phyloP scores from a whole-genome alignment of 768 basidiomycete genomes.

The Hypholoma fasciculare region DNA sequence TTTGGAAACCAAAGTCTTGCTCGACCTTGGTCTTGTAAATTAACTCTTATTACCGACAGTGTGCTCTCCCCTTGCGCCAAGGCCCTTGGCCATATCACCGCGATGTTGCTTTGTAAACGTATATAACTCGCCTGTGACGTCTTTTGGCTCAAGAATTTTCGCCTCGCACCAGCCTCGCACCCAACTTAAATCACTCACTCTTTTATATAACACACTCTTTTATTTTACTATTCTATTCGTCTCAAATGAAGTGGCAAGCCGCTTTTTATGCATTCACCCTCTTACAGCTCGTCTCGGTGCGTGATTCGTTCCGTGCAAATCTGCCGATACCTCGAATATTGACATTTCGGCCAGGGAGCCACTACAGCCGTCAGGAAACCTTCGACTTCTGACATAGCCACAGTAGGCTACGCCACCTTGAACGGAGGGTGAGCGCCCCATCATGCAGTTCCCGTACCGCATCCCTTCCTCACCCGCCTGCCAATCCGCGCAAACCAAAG shows the following conservation, averaged over 20 bases:
- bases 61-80: too few relatives aligned
- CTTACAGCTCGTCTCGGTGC: background rate
- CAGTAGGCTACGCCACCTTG: constrained; percentile 38
- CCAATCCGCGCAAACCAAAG: constrained; percentile 17
- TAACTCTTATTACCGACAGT: too few relatives aligned
- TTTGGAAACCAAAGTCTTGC: too few relatives aligned
- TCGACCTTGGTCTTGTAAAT: too few relatives aligned
- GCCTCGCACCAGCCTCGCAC: too few relatives aligned
- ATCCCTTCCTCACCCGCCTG: background rate
- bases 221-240: background rate
- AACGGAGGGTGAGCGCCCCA: constrained; percentile 36
- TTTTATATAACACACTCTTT: background rate
- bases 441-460: background rate
- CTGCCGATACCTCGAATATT: too few relatives aligned
- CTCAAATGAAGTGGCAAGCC: background rate
- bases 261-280: background rate
- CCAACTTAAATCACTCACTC: too few relatives aligned
- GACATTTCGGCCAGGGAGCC: constrained; percentile 7
- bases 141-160: too few relatives aligned
- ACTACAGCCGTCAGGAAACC: constrained; percentile 30
- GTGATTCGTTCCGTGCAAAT: background rate
- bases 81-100: too few relatives aligned
- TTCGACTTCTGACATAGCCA: constrained; percentile 35
- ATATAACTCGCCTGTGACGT: too few relatives aligned
- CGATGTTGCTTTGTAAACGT: too few relatives aligned